These are phyloP conservation scores for Monosporascus sp. DNA, from an alignment of 2,329 filamentous ascomycete species.

Conservation along the genomic window DNA sequence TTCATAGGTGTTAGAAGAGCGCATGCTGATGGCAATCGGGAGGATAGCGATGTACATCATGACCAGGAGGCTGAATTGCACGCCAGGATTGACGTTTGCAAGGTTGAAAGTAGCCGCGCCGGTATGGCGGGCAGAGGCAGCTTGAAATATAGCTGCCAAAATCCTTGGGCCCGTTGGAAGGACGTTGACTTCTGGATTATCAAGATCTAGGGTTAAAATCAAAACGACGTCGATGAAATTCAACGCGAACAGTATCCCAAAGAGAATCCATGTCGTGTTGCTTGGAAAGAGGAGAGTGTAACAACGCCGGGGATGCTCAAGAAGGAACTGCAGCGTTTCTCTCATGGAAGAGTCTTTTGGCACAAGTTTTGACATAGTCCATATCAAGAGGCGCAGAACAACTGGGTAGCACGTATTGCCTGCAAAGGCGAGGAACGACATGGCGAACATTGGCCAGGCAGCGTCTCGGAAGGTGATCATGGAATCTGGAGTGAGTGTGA, in stretches of 20 bases:
- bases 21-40: conserved; percentile 58
- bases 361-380: conserved; percentile 32
- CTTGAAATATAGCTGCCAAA: conserved; percentile 49
- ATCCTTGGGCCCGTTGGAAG: conserved; percentile 41
- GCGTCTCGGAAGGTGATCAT: conserved; percentile 35
- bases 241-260: conserved; percentile 34
- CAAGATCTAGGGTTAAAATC: conserved; percentile 49
- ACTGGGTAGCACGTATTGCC: conserved; percentile 50
- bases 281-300: conserved; percentile 47
- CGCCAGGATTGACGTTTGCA: conserved; percentile 7
- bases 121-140: conserved; percentile 22
- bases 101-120: background rate
- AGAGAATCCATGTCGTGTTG: conserved; percentile 39
- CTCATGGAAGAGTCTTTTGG: conserved; percentile 16
- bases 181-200: conserved; percentile 39
- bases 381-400: conserved; percentile 43
- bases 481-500: conserved; percentile 50
- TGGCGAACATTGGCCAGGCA: conserved; percentile 25
- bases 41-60: conserved; percentile 65
- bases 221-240: conserved; percentile 48
- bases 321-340: conserved; percentile 30
- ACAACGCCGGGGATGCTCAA: conserved; percentile 34
- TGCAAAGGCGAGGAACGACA: conserved; percentile 32
- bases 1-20: conserved; percentile 68
- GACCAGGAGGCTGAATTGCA: conserved; percentile 56